Conservation (phyloP, 306 rosid species). For the Sophora flavescens region DNA sequence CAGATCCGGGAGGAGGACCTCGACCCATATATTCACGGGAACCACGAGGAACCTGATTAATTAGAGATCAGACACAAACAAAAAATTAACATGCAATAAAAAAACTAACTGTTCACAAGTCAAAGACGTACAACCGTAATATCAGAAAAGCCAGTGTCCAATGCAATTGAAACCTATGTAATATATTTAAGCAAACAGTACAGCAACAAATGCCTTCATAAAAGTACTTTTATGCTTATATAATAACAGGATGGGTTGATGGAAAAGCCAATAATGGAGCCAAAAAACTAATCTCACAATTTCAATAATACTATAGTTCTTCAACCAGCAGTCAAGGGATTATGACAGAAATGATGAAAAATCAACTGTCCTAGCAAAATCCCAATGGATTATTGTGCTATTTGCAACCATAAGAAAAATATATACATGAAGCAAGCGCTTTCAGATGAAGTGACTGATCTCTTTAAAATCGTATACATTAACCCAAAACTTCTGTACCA, state of each 20-base stretch:
- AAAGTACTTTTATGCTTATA: neutral
- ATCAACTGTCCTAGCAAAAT: neutral
- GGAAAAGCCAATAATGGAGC: neutral
- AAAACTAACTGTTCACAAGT: neutral
- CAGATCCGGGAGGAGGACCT: conserved; percentile 81
- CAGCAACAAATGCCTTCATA: neutral
- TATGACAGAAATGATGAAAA: neutral
- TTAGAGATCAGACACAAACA: neutral
- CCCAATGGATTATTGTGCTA: neutral
- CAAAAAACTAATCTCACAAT: neutral
- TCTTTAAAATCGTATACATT: neutral
- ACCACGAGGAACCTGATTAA: conserved; percentile 65
- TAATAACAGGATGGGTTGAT: neutral
- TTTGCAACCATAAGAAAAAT: neutral
- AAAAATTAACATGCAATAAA: neutral
- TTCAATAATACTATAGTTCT: neutral
- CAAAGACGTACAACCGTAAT: too few relatives aligned
- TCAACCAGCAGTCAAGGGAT: neutral
- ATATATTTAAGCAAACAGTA: conserved; percentile 5
- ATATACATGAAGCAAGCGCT: neutral
- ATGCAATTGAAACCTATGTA: neutral
- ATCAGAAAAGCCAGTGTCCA: too few relatives aligned
- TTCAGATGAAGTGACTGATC: conserved; percentile 7
- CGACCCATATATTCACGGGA: conserved; percentile 69
- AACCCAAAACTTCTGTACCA: neutral